These are phyloP conservation scores for Pseudogymnoascus sp. DNA, from an alignment of 2,329 filamentous ascomycete species.

Conservation along the genomic window DNA sequence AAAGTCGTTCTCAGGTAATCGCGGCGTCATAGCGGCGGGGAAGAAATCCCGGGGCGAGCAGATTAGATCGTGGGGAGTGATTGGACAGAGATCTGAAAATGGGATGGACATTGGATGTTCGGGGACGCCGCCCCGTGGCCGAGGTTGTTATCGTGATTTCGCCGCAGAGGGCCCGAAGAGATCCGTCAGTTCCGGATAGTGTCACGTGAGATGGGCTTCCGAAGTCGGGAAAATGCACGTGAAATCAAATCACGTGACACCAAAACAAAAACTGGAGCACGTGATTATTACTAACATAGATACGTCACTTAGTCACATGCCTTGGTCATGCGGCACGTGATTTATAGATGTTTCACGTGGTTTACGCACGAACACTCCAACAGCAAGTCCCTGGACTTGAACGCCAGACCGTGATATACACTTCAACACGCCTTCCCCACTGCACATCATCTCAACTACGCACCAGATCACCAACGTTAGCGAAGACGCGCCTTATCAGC, in stretches of 20 bases:
- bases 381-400: background rate
- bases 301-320: too few relatives aligned
- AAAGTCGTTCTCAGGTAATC: background rate
- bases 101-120: background rate
- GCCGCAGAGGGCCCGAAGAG: background rate
- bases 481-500: background rate
- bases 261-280: too few relatives aligned
- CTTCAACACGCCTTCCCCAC: background rate
- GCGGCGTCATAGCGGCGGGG: background rate
- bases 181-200: background rate
- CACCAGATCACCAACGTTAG: constrained; percentile 6
- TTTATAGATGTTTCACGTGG: background rate
- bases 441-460: background rate
- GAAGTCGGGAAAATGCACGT: background rate
- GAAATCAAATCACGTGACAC: background rate
- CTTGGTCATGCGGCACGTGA: too few relatives aligned
- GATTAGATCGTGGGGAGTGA: background rate
- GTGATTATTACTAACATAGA: too few relatives aligned
- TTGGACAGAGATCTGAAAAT: background rate
- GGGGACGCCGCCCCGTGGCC: background rate
- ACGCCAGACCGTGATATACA: background rate
- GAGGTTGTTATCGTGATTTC: background rate
- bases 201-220: background rate
- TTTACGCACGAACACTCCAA: background rate
- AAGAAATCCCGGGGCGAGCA: background rate